Evolutionary conservation across 768 basidiomycete genomes (phyloP).

Genomic region (Naematelia encephala): DNA sequence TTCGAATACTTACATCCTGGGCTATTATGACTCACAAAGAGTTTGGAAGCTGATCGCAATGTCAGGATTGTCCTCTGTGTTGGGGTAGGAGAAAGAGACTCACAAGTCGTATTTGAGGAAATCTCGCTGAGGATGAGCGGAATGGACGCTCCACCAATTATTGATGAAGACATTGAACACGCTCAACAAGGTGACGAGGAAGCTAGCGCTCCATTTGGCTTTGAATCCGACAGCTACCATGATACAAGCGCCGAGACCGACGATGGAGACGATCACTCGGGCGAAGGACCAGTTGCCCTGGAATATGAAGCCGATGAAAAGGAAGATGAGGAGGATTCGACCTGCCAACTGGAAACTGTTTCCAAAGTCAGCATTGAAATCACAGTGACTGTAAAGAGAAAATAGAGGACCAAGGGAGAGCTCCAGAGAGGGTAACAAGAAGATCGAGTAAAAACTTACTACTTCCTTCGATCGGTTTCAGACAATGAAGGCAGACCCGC

Average conservation of each 20-base stretch:
- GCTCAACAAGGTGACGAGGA: conserved; percentile 86
- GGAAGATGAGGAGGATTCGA: conserved; percentile 94
- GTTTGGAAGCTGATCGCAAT: conserved; percentile 62
- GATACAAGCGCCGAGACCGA: conserved; percentile 84
- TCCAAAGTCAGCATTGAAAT: too few relatives aligned
- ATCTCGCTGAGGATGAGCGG: conserved; percentile 89
- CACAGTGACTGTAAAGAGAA: too few relatives aligned
- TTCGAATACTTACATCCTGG: neutral
- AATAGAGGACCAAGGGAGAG: too few relatives aligned
- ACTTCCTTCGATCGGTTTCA: conserved; percentile 97
- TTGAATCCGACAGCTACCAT: conserved; percentile 99
- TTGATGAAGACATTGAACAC: conserved; percentile 97
- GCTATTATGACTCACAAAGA: conserved; percentile 58
- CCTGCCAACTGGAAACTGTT: conserved; percentile 92
- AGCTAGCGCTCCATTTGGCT: conserved; percentile 96
- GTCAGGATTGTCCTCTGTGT: conserved; percentile 7
- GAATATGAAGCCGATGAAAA: conserved; percentile 95
- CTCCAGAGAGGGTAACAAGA: too few relatives aligned
- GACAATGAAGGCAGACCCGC: conserved; percentile 85
- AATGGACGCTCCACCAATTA: conserved; percentile 75
- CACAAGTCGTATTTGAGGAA: conserved; percentile 98
- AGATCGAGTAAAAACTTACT: conserved; percentile 59
- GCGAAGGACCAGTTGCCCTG: conserved; percentile 86
- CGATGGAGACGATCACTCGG: conserved; percentile 78
- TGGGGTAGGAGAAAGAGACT: conserved; percentile 20